Conservation (phyloP, 2,329 filamentous ascomycete species). For the Monosporascus ibericus region DNA sequence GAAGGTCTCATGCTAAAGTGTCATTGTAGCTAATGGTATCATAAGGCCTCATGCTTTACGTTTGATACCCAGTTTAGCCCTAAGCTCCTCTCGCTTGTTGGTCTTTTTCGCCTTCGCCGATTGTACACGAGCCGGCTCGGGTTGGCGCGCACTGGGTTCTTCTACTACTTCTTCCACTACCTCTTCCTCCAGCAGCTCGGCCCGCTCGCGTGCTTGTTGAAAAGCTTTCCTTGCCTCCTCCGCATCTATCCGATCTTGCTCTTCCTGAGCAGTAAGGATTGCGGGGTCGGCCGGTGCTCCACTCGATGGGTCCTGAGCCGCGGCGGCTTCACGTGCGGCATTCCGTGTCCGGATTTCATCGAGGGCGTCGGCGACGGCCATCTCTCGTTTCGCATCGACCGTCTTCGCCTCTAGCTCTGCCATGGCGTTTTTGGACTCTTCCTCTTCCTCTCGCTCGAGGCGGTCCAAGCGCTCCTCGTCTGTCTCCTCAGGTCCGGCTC, state of each 20-base stretch:
- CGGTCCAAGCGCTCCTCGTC: constrained; percentile 83
- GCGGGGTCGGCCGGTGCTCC: neutral
- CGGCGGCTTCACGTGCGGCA: constrained; percentile 73
- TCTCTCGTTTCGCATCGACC: constrained; percentile 85
- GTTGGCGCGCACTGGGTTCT: neutral
- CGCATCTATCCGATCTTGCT: neutral
- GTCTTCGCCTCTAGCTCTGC: constrained; percentile 92
- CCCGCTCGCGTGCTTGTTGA: neutral
- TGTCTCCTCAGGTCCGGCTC: constrained; percentile 62
- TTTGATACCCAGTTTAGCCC: neutral
- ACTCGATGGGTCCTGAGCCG: neutral
- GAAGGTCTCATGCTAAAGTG: too few species aligned
- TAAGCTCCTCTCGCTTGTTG: neutral
- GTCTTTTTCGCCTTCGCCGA: neutral
- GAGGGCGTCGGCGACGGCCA: constrained; percentile 91
- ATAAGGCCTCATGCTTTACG: neutral
- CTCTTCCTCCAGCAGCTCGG: neutral
- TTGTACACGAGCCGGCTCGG: neutral
- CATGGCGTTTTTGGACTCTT: constrained; percentile 85
- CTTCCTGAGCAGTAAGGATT: neutral
- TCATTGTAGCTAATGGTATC: too few species aligned
- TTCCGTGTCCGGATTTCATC: constrained; percentile 93
- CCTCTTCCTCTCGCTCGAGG: constrained; percentile 62
- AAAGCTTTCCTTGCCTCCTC: neutral
- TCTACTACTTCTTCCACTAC: neutral